Evolutionary conservation across 2,329 filamentous ascomycete species (phyloP).

Genomic region (Cordyceps tenuipes): DNA sequence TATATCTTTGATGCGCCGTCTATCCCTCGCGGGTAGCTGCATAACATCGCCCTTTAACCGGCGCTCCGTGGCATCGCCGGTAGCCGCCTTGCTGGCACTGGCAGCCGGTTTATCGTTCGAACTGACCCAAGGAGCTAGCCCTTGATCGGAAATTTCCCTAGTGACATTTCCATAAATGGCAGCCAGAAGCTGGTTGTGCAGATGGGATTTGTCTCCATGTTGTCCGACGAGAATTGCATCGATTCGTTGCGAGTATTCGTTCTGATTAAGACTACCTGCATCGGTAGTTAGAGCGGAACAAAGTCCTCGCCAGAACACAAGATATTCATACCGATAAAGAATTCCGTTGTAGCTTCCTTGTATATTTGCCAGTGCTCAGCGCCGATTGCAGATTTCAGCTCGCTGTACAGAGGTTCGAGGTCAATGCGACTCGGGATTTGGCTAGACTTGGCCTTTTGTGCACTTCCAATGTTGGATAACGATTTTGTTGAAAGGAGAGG

Average conservation of each 20-base stretch:
- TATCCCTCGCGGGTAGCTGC: slow-evolving; percentile 58
- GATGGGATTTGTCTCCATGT: slow-evolving; percentile 51
- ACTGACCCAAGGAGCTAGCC: slow-evolving; percentile 62
- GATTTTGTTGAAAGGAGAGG: slow-evolving; percentile 51
- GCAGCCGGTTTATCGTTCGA: slow-evolving; percentile 59
- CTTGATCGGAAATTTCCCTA: slow-evolving; percentile 58
- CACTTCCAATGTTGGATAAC: slow-evolving; percentile 42
- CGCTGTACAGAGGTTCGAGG: slow-evolving; percentile 55
- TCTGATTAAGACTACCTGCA: slow-evolving; percentile 54
- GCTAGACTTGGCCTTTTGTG: slow-evolving; percentile 49
- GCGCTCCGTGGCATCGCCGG: slow-evolving; percentile 57
- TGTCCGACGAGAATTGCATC: slow-evolving; percentile 50
- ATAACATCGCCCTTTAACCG: slow-evolving; percentile 61
- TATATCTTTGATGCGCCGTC: slow-evolving; percentile 59
- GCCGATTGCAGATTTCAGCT: slow-evolving; percentile 51
- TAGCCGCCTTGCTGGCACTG: slow-evolving; percentile 51
- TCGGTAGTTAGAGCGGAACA: neutral
- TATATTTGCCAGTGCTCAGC: slow-evolving; percentile 56
- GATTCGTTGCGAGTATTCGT: slow-evolving; percentile 50
- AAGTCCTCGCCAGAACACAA: neutral
- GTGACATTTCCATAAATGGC: slow-evolving; percentile 63
- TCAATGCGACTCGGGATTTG: slow-evolving; percentile 59
- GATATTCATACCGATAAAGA: slow-evolving; percentile 46
- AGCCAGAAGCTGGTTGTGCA: slow-evolving; percentile 60
- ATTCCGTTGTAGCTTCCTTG: slow-evolving; percentile 55